Conservation (phyloP, 129 eudicot genomes). For the Erigeron canadensis region DNA sequence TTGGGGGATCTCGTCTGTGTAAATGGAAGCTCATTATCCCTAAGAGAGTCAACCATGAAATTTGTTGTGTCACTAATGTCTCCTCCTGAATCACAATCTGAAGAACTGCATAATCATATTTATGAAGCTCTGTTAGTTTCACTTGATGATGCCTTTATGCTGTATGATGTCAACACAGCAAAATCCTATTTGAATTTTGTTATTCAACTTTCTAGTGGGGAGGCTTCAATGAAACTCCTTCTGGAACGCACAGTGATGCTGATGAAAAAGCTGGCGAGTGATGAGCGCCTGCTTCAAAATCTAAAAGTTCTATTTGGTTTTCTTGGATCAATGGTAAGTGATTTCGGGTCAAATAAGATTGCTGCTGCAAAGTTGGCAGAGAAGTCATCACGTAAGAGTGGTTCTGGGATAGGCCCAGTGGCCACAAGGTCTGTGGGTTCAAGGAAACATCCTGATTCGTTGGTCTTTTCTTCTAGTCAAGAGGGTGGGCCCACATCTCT, state of each 20-base stretch:
- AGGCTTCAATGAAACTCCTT: conserved; percentile 59
- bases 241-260: conserved; percentile 52
- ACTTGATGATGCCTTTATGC: conserved; percentile 71
- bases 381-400: conserved; percentile 47
- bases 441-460: conserved; percentile 59
- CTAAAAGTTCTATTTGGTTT: conserved; percentile 71
- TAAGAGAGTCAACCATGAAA: conserved; percentile 83
- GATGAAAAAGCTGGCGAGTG: conserved; percentile 71
- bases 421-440: conserved; percentile 61
- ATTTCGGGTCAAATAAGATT: conserved; percentile 54
- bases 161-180: conserved; percentile 64
- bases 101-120: conserved; percentile 57
- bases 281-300: conserved; percentile 76
- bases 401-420: conserved; percentile 52
- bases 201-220: conserved; percentile 76
- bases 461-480: conserved; percentile 74
- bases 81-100: conserved; percentile 44
- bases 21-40: conserved; percentile 58
- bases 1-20: conserved; percentile 37
- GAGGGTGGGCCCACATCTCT: conserved; percentile 62
- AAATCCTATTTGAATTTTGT: conserved; percentile 69
- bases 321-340: conserved; percentile 58
- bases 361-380: conserved; percentile 45
- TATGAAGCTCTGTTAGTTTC: conserved; percentile 66
- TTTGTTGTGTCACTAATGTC: conserved; percentile 60